These are phyloP conservation scores for Trichosporon sp. DNA, from an alignment of 1,284 basidiomycete species.

Conservation along the genomic window DNA sequence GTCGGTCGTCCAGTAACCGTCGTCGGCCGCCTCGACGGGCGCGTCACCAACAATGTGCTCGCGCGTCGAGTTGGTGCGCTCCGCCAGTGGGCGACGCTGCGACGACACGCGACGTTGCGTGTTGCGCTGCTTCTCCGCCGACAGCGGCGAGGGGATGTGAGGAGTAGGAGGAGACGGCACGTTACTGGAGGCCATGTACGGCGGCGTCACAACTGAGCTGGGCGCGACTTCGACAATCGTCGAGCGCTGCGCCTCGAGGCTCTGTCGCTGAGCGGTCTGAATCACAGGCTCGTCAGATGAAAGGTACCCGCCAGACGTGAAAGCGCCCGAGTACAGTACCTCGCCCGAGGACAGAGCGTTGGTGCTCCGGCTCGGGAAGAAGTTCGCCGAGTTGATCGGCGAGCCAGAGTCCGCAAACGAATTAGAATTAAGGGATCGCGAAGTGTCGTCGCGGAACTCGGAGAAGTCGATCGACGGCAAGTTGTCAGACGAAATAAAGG, in stretches of 20 bases:
- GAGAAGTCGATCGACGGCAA: constrained; percentile 29
- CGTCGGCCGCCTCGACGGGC: not conserved
- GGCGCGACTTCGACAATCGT: constrained; percentile 32
- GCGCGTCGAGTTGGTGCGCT: constrained; percentile 25
- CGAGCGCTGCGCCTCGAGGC: constrained; percentile 47
- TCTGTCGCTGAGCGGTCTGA: constrained; percentile 46
- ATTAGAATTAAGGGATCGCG: constrained; percentile 25
- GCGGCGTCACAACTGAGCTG: constrained; percentile 20
- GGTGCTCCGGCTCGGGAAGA: not conserved
- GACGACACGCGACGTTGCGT: constrained; percentile 21
- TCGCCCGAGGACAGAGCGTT: constrained; percentile 12
- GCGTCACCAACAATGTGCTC: constrained; percentile 26
- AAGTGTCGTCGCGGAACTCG: constrained; percentile 23
- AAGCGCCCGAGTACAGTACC: constrained; percentile 1
- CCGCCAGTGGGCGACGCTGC: constrained; percentile 21
- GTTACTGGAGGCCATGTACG: constrained; percentile 11
- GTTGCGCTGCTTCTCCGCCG: constrained; percentile 20
- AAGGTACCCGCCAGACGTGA: not conserved
- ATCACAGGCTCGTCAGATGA: constrained; percentile 41
- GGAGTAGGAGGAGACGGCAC: constrained; percentile 12
- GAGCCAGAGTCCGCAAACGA: constrained; percentile 31
- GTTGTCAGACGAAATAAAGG: constrained; percentile 47
- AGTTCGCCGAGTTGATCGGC: constrained; percentile 19
- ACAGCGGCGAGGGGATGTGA: not conserved
- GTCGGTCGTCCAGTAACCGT: constrained; percentile 14